Base-by-base conservation (phyloP, 768 basidiomycete species). In the Strobilomyces echinocephalus region DNA sequence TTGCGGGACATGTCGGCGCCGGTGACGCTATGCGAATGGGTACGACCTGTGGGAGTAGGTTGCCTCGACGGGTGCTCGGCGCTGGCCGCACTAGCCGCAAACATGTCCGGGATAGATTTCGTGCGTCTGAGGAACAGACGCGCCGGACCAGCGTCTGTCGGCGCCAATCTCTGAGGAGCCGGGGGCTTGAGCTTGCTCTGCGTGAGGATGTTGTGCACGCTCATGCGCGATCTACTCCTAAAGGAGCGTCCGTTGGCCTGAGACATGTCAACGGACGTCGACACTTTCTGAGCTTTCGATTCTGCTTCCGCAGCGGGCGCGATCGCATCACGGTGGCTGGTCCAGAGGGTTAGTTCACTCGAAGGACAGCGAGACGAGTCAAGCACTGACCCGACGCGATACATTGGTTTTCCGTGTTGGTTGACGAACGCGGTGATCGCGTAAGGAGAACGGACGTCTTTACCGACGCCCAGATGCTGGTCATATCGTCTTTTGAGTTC, bases 371-470 rank as follows among this genome's bases (percentile, higher is more conserved):
- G 1, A 47, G 45, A 49, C 20, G 52, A 51, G 31, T 47, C 51
- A 9, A 46, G 36, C 30, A 78, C 84, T 69, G 55, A 90, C 88
- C 87, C 83, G 42, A 93, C 79, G 46, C 90, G 85, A 71, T 76
- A 91, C 76, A 87, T 81, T 65, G 79, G 76, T 62, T 82, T 83
- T 49, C 90, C 90, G 69, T 88, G 83, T 64, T 90, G 87, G 64
- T 88, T 91, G 45, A 87, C 78, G 61, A 88, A 84, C 8, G 84
- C 84, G n/a, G 88, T 91, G 61, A 90, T 88, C 36, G 83, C 83
- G 64, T 85, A 92, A 3, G 90, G 89, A 12, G 88, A 91, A 30
- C 85, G 81, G 11, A 83, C 75, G 55, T 81, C 75, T 61, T 79
- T 77, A 18, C 81, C 78, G 30, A 91, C 86, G 12, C 88, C 85